Evolutionary conservation across 225 moss, liverwort and hornwort genomes (phyloP).

Genomic region (Lunularia cruciata): DNA sequence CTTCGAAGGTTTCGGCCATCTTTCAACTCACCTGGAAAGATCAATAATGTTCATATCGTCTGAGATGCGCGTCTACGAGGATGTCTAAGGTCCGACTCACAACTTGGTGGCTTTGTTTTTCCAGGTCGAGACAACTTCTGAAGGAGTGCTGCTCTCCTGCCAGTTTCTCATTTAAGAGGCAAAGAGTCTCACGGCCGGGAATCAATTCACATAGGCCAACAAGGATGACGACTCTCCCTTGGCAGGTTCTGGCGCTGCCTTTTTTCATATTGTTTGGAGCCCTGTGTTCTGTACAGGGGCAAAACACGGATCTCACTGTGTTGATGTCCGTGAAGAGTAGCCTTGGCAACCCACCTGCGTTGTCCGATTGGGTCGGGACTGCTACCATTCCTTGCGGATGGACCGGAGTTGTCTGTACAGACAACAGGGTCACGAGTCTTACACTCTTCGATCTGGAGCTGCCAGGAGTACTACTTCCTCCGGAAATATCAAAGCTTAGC

Average conservation of each 20-base stretch:
- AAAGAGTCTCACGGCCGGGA: background rate
- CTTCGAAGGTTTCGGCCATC: too few relatives aligned
- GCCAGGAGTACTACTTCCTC: constrained; percentile 18
- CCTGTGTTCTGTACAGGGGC: constrained; percentile 6
- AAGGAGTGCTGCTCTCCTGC: too few relatives aligned
- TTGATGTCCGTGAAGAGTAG: constrained; percentile 58
- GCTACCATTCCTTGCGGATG: constrained; percentile 61
- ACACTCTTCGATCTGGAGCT: constrained; percentile 36
- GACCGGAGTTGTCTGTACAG: constrained; percentile 59
- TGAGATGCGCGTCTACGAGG: too few relatives aligned
- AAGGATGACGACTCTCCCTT: constrained; percentile 14
- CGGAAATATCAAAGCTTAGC: constrained; percentile 28
- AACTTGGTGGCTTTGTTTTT: background rate
- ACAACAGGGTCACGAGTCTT: constrained; percentile 38
- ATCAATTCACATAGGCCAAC: background rate
- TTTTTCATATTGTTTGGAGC: constrained; percentile 17
- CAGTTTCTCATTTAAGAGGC: background rate
- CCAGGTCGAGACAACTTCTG: constrained; percentile 3
- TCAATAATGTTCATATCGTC: too few relatives aligned
- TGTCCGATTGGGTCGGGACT: constrained; percentile 54
- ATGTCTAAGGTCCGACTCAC: too few relatives aligned
- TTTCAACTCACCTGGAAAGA: too few relatives aligned
- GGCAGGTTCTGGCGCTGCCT: constrained; percentile 11
- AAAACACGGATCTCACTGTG: constrained; percentile 23
- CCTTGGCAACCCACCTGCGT: constrained; percentile 43